phyloP scores from a whole-genome alignment of 2,329 filamentous ascomycete genomes.

The Aspergillus costaricaensis region DNA sequence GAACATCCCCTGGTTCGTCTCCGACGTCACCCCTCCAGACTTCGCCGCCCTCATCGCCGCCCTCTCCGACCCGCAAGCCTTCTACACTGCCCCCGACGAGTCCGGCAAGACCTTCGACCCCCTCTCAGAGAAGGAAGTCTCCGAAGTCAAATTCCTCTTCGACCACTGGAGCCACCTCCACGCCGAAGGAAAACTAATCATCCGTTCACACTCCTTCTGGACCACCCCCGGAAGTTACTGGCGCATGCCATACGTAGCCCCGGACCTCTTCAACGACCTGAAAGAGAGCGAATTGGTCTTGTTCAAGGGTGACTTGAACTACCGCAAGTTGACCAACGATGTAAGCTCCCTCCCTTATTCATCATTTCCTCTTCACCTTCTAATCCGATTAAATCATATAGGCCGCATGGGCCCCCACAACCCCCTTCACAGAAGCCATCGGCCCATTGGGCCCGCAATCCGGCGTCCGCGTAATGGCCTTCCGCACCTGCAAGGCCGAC shows the following conservation, averaged over 20 bases:
- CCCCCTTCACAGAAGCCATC: slow-evolving; percentile 79
- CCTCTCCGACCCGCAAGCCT: slow-evolving; percentile 72
- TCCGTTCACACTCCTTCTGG: slow-evolving; percentile 90
- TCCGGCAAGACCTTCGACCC: slow-evolving; percentile 59
- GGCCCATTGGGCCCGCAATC: slow-evolving; percentile 81
- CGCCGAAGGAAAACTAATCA: slow-evolving; percentile 76
- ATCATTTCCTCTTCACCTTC: not conserved
- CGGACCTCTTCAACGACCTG: slow-evolving; percentile 72
- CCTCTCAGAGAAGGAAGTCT: slow-evolving; percentile 67
- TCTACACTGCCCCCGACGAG: slow-evolving; percentile 76
- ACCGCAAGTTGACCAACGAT: slow-evolving; percentile 87
- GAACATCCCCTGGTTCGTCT: slow-evolving; percentile 96
- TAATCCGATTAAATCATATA: slow-evolving; percentile 32
- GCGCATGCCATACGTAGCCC: slow-evolving; percentile 71
- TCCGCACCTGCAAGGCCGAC: slow-evolving; percentile 95
- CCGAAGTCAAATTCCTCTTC: slow-evolving; percentile 75
- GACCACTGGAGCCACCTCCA: slow-evolving; percentile 78
- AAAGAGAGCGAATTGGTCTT: slow-evolving; percentile 83
- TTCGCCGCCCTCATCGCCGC: slow-evolving; percentile 80
- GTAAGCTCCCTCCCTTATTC: slow-evolving; percentile 52
- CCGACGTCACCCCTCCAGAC: slow-evolving; percentile 84
- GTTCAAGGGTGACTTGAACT: slow-evolving; percentile 98
- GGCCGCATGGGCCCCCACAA: slow-evolving; percentile 82
- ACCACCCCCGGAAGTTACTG: slow-evolving; percentile 85
- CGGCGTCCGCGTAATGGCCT: slow-evolving; percentile 78